These are phyloP conservation scores for Cyclotella atomus DNA, from an alignment of 108 stramenopile species.

Conservation along the genomic window DNA sequence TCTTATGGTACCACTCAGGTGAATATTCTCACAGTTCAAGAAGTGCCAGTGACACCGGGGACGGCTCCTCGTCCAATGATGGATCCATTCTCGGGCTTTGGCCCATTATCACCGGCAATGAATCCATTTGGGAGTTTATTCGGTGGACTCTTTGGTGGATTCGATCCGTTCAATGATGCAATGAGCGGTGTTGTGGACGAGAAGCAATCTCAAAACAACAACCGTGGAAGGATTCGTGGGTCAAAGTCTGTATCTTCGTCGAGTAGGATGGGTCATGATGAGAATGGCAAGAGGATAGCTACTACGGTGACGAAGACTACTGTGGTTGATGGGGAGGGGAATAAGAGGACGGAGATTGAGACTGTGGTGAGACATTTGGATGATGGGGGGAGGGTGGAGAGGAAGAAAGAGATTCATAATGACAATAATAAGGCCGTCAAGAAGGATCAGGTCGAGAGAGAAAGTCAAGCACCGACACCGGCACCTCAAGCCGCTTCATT, in stretches of 20 bases:
- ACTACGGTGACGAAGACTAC: constrained; percentile 42
- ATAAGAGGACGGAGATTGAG: constrained; percentile 29
- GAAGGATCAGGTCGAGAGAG: neutral
- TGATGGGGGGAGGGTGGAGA: constrained; percentile 49
- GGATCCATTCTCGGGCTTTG: constrained; percentile 50
- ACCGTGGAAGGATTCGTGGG: constrained; percentile 16
- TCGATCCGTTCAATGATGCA: neutral
- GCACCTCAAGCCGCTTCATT: neutral
- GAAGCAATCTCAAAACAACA: neutral
- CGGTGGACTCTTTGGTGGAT: constrained; percentile 37
- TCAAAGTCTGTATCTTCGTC: constrained; percentile 32
- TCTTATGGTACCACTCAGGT: constrained; percentile 48
- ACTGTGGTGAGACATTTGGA: constrained; percentile 38
- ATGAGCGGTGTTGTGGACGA: neutral
- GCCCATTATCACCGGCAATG: constrained; percentile 18
- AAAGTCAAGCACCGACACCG: neutral
- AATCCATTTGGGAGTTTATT: constrained; percentile 45
- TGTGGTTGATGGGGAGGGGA: constrained; percentile 35
- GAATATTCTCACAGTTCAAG: constrained; percentile 31
- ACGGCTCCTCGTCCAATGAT: constrained; percentile 6
- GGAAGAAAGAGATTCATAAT: constrained; percentile 24
- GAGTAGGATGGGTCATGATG: constrained; percentile 33
- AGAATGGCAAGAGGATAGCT: constrained; percentile 38
- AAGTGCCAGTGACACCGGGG: constrained; percentile 28
- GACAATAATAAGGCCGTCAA: neutral